Evolutionary conservation across 768 basidiomycete genomes (phyloP).

Genomic region (Phlegmacium glaucopus): DNA sequence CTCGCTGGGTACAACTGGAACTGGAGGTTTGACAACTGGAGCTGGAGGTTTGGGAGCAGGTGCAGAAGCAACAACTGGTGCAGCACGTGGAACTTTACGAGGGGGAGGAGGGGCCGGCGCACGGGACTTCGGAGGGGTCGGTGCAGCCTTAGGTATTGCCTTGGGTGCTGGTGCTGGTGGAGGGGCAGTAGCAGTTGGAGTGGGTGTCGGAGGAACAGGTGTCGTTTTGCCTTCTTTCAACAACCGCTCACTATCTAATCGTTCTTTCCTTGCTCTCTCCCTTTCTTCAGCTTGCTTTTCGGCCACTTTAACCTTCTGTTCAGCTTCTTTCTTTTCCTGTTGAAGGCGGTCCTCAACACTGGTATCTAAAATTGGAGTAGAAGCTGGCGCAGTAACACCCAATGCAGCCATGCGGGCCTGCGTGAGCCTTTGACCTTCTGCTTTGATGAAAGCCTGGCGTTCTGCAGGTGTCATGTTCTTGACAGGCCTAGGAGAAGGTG

Average conservation of each 20-base stretch:
- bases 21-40: constrained; percentile 18
- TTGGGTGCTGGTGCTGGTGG: constrained; percentile 24
- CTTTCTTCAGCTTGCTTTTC: constrained; percentile 82
- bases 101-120: constrained; percentile 39
- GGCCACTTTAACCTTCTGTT: constrained; percentile 74
- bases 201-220: constrained; percentile 27
- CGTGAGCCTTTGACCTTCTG: constrained; percentile 78
- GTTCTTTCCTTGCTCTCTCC: constrained; percentile 65
- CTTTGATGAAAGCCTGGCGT: constrained; percentile 70
- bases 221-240: constrained; percentile 45
- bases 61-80: constrained; percentile 16
- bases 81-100: constrained; percentile 38
- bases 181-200: constrained; percentile 29
- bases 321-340: constrained; percentile 87
- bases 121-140: constrained; percentile 31
- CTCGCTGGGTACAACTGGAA: constrained; percentile 20
- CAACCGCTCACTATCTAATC: constrained; percentile 74
- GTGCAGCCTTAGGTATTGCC: constrained; percentile 23
- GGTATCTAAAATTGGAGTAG: constrained; percentile 59
- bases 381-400: constrained; percentile 57
- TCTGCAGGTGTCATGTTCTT: constrained; percentile 87
- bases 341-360: constrained; percentile 82
- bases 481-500: constrained; percentile 50
- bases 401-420: constrained; percentile 83
- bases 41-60: constrained; percentile 20